phyloP scores from a whole-genome alignment of 1,284 basidiomycete genomes.

The Porphyrellus sp. region DNA sequence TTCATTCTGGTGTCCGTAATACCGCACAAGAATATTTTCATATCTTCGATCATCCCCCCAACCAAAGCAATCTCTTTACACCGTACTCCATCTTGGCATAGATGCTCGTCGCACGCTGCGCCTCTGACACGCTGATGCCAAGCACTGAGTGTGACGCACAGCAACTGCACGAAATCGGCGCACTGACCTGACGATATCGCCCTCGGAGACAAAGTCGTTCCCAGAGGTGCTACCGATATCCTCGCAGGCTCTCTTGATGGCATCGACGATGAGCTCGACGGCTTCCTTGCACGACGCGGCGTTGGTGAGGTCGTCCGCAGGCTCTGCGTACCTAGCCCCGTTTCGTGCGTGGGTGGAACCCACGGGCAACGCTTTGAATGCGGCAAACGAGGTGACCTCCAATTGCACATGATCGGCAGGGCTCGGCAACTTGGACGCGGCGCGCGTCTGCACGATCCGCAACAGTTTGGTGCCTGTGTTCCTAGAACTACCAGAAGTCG shows the following conservation, averaged over 20 bases:
- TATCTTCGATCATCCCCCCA: constrained; percentile 48
- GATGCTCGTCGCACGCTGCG: constrained; percentile 76
- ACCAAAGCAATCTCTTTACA: constrained; percentile 83
- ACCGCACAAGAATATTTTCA: constrained; percentile 1
- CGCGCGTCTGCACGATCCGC: constrained; percentile 7
- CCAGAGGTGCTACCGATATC: constrained; percentile 50
- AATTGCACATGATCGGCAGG: constrained; percentile 29
- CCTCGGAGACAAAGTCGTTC: constrained; percentile 54
- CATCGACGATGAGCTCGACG: constrained; percentile 69
- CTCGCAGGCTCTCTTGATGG: constrained; percentile 65
- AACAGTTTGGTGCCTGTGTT: constrained; percentile 20
- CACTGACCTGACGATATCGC: constrained; percentile 78
- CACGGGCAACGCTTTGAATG: constrained; percentile 74
- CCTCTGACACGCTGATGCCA: constrained; percentile 64
- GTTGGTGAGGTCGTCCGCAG: constrained; percentile 57
- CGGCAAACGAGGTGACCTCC: constrained; percentile 50
- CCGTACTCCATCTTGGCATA: constrained; percentile 90
- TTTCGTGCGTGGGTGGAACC: constrained; percentile 57
- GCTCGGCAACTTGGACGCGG: constrained; percentile 30
- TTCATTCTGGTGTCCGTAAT: constrained; percentile 15
- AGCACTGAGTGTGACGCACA: constrained; percentile 10
- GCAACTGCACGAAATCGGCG: neutral
- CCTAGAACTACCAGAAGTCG: constrained; percentile 13
- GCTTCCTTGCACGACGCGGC: constrained; percentile 74
- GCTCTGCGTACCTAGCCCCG: constrained; percentile 54